These are phyloP conservation scores for Moniliella sp. DNA, from an alignment of 1,284 basidiomycete genomes.

Conservation along the genomic window DNA sequence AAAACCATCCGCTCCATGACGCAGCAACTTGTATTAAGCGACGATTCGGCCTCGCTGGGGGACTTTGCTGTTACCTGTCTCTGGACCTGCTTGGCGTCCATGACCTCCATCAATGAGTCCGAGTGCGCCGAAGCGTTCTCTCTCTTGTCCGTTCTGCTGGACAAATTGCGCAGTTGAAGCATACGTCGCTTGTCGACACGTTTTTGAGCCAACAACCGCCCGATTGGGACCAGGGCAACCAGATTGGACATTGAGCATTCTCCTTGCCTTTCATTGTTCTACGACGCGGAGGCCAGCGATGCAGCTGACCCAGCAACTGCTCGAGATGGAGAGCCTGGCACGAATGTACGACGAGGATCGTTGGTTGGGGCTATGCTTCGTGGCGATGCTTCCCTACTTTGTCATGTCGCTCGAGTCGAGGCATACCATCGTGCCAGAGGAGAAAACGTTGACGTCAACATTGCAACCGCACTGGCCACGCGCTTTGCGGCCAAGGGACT, in stretches of 20 bases:
- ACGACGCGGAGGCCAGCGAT: neutral
- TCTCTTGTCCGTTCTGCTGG: conserved; percentile 50
- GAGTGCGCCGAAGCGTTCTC: conserved; percentile 55
- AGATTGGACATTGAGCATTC: neutral
- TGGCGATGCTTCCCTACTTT: neutral
- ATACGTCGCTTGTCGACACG: no score
- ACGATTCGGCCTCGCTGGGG: conserved; percentile 41
- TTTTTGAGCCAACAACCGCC: conserved; percentile 49
- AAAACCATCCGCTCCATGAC: conserved; percentile 51
- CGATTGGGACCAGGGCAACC: conserved; percentile 47
- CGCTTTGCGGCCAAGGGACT: neutral
- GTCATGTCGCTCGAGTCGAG: neutral
- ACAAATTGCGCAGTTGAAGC: conserved; percentile 40
- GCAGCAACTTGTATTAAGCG: conserved; percentile 40
- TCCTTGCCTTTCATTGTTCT: neutral
- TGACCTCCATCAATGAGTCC: conserved; percentile 58
- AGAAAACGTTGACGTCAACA: no score
- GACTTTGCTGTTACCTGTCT: conserved; percentile 57
- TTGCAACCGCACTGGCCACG: neutral
- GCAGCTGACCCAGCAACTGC: neutral
- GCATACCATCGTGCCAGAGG: no score
- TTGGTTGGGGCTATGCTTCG: neutral
- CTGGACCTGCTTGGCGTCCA: conserved; percentile 62
- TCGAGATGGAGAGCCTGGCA: no score
- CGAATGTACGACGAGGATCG: neutral